Base-by-base conservation (phyloP, 106 monocot genomes). In the Dendrobium officinale region DNA sequence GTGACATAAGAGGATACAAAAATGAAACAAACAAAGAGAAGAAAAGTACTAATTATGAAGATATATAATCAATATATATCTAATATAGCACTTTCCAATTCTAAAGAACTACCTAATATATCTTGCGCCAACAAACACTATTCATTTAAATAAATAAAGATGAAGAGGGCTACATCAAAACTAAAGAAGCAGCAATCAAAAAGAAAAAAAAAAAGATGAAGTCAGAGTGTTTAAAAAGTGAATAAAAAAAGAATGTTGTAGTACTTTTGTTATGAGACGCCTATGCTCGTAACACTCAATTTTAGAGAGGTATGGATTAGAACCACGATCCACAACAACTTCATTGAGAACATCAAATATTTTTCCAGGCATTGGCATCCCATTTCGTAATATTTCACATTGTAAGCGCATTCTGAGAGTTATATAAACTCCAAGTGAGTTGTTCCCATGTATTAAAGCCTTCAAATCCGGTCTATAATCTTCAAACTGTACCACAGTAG, bases 231-330 rank as follows among this genome's bases (percentile, higher is more conserved):
- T 56, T 56, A 56, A 1, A 56, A 56, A 11, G n/a, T 47, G 75
- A 15, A 45, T 26, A 8, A 76, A 7, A 76, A 76, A 74, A 74
- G 43, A 17, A 18, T 49, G 27, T 10, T 48, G 45, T 72, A 91
- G 86, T 95, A 99, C 98, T 82, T 99, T 99, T 44, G 98, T 99
- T 87, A 99, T 99, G 22, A 91, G 91, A 55, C 80, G 94, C 41
- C 91, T 85, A 78, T 95, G 95, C 80, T 99, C 99, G 81, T 95
- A 99, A 44, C 99, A 99, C 84, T 99, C 99, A 78, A 99, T 95
- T 80, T 99, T 99, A 74, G 95, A 99, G 44, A 99, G 91, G 75
- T 99, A 99, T 7, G 99, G 91, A 78, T 95, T 99, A 68, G 95
- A 99, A 81, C 99, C 99, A 79, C 99, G 92, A 81, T 99, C 99